phyloP scores from a whole-genome alignment of 768 basidiomycete genomes.

The Podaxis sp. region DNA sequence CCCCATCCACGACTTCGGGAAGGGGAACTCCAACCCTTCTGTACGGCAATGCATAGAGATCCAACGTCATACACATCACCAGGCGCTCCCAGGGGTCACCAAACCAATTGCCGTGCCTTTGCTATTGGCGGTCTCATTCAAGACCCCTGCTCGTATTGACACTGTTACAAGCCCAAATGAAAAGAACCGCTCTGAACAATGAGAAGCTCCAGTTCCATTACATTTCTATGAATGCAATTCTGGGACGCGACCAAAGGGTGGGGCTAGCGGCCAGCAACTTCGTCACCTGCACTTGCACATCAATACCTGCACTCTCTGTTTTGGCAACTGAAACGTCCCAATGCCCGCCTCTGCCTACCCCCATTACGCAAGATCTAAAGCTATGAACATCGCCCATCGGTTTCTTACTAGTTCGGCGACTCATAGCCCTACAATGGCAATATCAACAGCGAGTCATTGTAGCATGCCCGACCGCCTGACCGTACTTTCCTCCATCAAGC shows the following conservation, averaged over 20 bases:
- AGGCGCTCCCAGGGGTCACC: background rate
- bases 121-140: background rate
- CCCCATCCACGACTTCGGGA: background rate
- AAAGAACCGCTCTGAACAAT: background rate
- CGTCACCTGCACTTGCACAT: background rate
- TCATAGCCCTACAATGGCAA: constrained; percentile 1
- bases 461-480: background rate
- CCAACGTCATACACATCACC: background rate
- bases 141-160: background rate
- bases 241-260: background rate
- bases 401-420: background rate
- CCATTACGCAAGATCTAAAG: constrained; percentile 5
- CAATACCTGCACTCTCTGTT: background rate
- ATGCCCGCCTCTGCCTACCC: constrained; percentile 1
- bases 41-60: background rate
- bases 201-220: background rate
- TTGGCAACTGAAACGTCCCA: background rate
- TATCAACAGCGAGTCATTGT: background rate
- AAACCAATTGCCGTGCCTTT: background rate
- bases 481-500: constrained; percentile 12
- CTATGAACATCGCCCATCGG: background rate
- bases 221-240: too few species aligned
- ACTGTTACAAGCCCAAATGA: background rate
- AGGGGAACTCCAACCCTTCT: background rate
- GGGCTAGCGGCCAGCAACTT: background rate